Evolutionary conservation across 2,329 filamentous ascomycete species (phyloP), one percentile per base, ranked within the genome.

Genomic region (Drechslerella dactyloides): DNA sequence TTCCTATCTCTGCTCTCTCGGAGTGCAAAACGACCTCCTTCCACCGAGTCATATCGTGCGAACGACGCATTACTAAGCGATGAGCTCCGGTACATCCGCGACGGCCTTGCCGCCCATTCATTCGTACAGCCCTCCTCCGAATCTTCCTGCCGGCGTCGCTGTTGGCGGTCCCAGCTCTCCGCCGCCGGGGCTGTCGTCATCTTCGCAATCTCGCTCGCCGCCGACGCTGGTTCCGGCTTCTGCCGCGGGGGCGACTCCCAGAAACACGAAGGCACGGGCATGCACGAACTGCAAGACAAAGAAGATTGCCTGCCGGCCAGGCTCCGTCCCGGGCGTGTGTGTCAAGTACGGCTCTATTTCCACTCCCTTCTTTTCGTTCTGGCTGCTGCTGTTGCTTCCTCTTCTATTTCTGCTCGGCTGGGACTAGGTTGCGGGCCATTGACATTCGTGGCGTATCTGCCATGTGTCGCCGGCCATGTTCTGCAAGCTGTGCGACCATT

Each of bases 211-310:
- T 65, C 68, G 60, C 40, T 72, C 68, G 23, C 68, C 68, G 60
- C 60, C 68, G 33, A 61, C 48, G 68, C 42, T 59, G 48, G 50
- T 65, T 64, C 68, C 60, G 55, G 55, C 60, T 37, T 60, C 30
- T 6, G 40, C 55, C 40, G 52, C 60, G 40, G 62, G 42, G 17
- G 35, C 60, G 15, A 54, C 60, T 6, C 51, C 55, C 5, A 72
- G 60, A 48, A 72, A 65, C n/a, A 72, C 60, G 17, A 72, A 72
- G 44, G 68, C 68, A 40, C 60, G 68, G 48, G 68, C 68, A 35
- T 72, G 68, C 50, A 72, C 68, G 21, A 72, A 72, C 35, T 72
- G 68, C 51, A 72, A 72, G 55, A 72, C 68, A 52, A 72, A 72
- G 60, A 72, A 72, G 51, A 72, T 72, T 24, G 68, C 68, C 11